These are phyloP conservation scores for Cicer pinnatifidum DNA, from an alignment of 306 rosid species.

Conservation along the genomic window DNA sequence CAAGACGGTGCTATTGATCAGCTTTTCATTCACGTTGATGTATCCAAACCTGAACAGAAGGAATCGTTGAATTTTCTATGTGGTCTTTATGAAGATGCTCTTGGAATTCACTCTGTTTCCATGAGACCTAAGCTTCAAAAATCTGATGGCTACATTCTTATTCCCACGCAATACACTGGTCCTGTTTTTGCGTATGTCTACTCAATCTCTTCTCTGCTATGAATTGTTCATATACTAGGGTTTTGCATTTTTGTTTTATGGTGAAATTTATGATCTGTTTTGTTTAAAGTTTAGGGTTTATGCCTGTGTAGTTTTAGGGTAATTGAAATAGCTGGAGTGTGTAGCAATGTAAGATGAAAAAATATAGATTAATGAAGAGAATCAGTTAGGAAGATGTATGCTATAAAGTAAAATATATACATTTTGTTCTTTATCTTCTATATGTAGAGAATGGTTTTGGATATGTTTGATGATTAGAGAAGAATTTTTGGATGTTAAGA, in stretches of 20 bases:
- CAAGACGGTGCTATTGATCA: slow-evolving; percentile 59
- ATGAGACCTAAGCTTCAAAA: slow-evolving; percentile 62
- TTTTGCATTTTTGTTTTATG: neutral
- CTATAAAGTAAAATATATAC: neutral
- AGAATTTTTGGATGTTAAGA: neutral
- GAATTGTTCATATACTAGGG: neutral
- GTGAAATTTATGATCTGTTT: neutral
- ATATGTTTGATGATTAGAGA: neutral
- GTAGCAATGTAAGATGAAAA: neutral
- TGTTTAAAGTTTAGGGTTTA: neutral
- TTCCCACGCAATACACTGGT: slow-evolving; percentile 61
- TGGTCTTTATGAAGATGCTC: slow-evolving; percentile 81
- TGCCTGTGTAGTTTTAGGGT: slow-evolving; percentile 3
- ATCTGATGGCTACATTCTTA: slow-evolving; percentile 47
- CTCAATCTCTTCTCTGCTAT: neutral
- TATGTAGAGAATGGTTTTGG: slow-evolving; percentile 5
- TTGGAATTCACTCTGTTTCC: slow-evolving; percentile 90
- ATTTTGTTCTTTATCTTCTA: neutral
- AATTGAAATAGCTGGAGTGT: neutral
- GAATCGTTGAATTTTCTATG: slow-evolving; percentile 76
- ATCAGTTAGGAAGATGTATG: neutral
- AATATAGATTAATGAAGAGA: neutral
- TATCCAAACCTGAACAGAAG: slow-evolving; percentile 65
- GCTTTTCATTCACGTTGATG: slow-evolving; percentile 76
- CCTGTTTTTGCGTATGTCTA: slow-evolving; percentile 75